Conservation (phyloP, 176 grass and related monocot genomes). For the Hordeum vulgare region DNA sequence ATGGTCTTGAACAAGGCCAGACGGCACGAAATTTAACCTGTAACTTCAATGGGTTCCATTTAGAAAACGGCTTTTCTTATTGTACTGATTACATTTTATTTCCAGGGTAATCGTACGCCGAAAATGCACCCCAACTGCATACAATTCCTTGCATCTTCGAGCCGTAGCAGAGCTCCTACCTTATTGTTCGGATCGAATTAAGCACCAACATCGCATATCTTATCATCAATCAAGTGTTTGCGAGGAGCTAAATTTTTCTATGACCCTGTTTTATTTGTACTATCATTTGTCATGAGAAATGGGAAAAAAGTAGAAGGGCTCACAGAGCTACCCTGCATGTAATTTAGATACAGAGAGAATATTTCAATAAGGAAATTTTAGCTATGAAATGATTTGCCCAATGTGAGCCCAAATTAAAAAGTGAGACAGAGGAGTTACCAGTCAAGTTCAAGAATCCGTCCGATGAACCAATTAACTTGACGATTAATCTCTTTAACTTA, state of each 20-base stretch:
- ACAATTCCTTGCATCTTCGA: background rate
- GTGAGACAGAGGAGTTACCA: no score
- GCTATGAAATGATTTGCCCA: background rate
- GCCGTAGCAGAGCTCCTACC: background rate
- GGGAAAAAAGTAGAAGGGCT: background rate
- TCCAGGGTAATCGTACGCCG: background rate
- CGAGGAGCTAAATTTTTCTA: no score
- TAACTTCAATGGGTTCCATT: background rate
- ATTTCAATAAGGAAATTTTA: background rate
- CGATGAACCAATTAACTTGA: no score
- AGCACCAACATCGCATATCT: background rate
- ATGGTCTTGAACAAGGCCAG: background rate
- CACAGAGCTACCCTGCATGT: background rate
- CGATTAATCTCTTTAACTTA: no score
- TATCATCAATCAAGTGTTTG: background rate
- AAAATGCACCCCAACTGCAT: background rate
- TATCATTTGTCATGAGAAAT: background rate
- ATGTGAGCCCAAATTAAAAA: no score
- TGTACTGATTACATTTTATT: background rate
- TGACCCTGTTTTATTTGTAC: background rate
- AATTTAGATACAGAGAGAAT: background rate
- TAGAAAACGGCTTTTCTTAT: background rate
- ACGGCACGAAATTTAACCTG: background rate
- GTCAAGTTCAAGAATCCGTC: no score
- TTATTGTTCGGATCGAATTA: background rate